phyloP scores from a whole-genome alignment of 192 early-diverging fungal species.

The Mortierella antarctica region DNA sequence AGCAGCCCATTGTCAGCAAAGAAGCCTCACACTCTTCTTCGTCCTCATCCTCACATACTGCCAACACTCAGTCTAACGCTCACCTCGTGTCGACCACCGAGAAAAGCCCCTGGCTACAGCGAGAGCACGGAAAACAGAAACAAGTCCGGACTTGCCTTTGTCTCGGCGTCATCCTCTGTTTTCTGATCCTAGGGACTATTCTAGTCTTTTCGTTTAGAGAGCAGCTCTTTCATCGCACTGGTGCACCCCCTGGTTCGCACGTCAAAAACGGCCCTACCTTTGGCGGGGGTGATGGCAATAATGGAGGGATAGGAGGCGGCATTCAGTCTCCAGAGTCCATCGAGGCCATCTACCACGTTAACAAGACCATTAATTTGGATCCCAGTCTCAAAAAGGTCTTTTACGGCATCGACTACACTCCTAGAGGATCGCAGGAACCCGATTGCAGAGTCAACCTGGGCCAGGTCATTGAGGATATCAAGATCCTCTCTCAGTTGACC shows the following conservation, averaged over 20 bases:
- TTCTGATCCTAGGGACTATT: conserved; percentile 22
- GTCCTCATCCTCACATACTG: neutral
- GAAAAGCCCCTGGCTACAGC: conserved; percentile 33
- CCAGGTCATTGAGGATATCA: conserved; percentile 68
- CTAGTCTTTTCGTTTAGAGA: conserved; percentile 24
- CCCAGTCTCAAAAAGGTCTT: conserved; percentile 47
- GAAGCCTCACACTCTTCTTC: neutral
- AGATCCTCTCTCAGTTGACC: conserved; percentile 64
- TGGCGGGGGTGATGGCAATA: neutral
- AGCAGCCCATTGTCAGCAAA: neutral
- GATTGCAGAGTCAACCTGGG: conserved; percentile 64
- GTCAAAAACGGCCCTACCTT: neutral
- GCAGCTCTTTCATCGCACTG: conserved; percentile 4
- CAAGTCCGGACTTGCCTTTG: conserved; percentile 32
- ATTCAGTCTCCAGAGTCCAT: neutral
- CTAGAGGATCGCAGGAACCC: conserved; percentile 64
- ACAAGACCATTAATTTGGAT: conserved; percentile 50
- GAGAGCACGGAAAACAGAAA: conserved; percentile 25
- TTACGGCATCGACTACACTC: conserved; percentile 71
- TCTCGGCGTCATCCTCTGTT: conserved; percentile 27
- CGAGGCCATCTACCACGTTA: conserved; percentile 40
- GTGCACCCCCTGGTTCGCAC: neutral
- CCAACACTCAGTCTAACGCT: neutral
- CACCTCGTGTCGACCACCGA: conserved; percentile 3
- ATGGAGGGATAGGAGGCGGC: neutral